Evolutionary conservation across 2,329 filamentous ascomycete genomes (phyloP).

Genomic region (Diaporthe aspalathi): DNA sequence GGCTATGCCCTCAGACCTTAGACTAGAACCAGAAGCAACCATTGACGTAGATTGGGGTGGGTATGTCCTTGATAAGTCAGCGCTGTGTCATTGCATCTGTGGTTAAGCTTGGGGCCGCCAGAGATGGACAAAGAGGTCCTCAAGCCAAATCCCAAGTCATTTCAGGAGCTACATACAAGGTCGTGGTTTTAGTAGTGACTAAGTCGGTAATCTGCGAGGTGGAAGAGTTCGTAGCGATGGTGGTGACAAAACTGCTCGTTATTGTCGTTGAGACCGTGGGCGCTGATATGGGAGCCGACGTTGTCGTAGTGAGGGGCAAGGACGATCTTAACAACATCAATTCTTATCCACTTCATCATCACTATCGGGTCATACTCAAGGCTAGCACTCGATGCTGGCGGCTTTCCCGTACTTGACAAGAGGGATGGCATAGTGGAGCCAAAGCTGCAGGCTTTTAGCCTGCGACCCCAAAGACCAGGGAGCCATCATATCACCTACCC

Average conservation of each 20-base stretch:
- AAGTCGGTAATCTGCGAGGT: slow-evolving; percentile 38
- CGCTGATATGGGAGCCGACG: neutral
- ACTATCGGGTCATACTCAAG: neutral
- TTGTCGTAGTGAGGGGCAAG: neutral
- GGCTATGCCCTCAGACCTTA: neutral
- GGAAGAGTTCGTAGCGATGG: slow-evolving; percentile 37
- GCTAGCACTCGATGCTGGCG: slow-evolving; percentile 13
- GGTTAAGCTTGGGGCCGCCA: neutral
- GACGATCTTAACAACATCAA: neutral
- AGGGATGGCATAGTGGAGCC: neutral
- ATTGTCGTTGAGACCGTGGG: slow-evolving; percentile 30
- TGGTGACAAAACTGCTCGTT: slow-evolving; percentile 36
- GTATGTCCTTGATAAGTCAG: slow-evolving; percentile 16
- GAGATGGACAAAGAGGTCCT: neutral
- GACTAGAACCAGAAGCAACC: neutral
- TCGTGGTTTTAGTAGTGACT: slow-evolving; percentile 29
- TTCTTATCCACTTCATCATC: neutral
- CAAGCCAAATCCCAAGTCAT: no score
- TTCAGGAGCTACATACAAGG: slow-evolving; percentile 4
- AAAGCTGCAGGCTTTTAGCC: neutral
- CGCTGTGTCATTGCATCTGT: neutral
- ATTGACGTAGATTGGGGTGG: slow-evolving; percentile 16
- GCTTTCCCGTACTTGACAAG: neutral
- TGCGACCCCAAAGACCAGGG: neutral
- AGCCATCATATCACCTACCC: neutral